These are phyloP conservation scores for Naganishia kalamii DNA, from an alignment of 768 basidiomycete species.

Conservation along the genomic window DNA sequence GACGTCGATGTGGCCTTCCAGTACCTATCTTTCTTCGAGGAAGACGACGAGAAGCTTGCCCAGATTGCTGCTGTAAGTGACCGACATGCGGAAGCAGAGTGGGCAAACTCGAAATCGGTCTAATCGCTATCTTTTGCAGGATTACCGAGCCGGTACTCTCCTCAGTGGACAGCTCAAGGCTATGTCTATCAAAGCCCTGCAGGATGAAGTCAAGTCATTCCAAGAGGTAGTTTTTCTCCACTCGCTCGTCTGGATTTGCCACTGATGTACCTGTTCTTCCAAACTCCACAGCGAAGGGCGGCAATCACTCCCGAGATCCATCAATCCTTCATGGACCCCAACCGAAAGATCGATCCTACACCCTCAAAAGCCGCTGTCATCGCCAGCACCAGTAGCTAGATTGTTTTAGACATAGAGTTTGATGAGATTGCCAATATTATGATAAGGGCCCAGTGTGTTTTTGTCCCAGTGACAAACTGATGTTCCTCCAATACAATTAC, in stretches of 20 bases:
- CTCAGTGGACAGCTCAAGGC: conserved; percentile 88
- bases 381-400: background rate
- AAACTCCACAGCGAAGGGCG: conserved; percentile 60
- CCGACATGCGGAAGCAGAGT: too few species aligned
- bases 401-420: background rate
- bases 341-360: conserved; percentile 60
- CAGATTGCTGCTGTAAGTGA: conserved; percentile 64
- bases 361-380: too few species aligned
- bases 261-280: too few species aligned
- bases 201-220: conserved; percentile 75
- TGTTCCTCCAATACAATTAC: conserved; percentile 5
- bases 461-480: background rate
- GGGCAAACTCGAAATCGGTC: too few species aligned
- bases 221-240: conserved; percentile 58
- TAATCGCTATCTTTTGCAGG: too few species aligned
- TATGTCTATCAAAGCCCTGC: conserved; percentile 72
- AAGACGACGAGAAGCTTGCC: conserved; percentile 83
- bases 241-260: too few species aligned
- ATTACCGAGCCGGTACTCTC: conserved; percentile 80
- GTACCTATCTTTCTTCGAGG: conserved; percentile 89
- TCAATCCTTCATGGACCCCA: conserved; percentile 70
- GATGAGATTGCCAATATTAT: background rate
- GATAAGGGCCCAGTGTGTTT: background rate
- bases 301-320: conserved; percentile 73
- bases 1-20: conserved; percentile 95